Percentiles rank a stretch among this genome's conserved stretches.
phyloP scores from a whole-genome alignment of 2,329 filamentous ascomycete genomes.

The Rachicladosporium sp. region DNA sequence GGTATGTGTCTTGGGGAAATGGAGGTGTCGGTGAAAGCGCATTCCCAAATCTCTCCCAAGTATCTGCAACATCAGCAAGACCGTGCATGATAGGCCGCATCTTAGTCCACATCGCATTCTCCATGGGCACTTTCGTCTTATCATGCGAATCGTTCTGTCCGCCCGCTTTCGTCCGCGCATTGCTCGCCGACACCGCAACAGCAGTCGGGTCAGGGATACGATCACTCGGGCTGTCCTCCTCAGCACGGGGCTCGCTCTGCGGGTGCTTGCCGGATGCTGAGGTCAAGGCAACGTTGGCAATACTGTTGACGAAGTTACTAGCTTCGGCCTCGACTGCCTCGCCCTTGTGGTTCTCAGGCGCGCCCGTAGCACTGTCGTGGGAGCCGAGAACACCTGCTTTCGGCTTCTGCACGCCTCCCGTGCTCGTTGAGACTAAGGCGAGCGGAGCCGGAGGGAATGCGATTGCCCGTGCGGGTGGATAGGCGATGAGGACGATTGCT shows the following conservation, averaged over 20 bases:
- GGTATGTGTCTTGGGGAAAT: conserved; percentile 32
- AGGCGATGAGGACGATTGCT: conserved; percentile 53
- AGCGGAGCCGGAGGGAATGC: conserved; percentile 71
- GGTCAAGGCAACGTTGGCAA: conserved; percentile 59
- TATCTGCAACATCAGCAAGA: conserved; percentile 47
- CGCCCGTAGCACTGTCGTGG: conserved; percentile 65
- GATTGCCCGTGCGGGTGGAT: conserved; percentile 47
- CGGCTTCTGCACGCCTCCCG: conserved; percentile 66
- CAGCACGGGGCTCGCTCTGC: conserved; percentile 47
- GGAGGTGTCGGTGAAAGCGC: conserved; percentile 37
- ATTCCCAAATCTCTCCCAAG: conserved; percentile 52
- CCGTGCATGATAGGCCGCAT: conserved; percentile 61
- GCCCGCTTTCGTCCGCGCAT: conserved; percentile 41
- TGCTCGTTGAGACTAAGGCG: conserved; percentile 55
- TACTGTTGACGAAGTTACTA: conserved; percentile 63
- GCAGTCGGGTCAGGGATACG: conserved; percentile 49
- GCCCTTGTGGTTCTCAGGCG: conserved; percentile 70
- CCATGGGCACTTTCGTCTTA: conserved; percentile 68
- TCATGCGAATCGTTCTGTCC: conserved; percentile 49
- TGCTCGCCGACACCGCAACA: conserved; percentile 40
- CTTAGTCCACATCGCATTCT: conserved; percentile 63
- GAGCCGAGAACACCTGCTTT: conserved; percentile 64
- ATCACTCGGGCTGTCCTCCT: conserved; percentile 33
- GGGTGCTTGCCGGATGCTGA: conserved; percentile 69
- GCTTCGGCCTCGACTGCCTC: conserved; percentile 77